Conservation (phyloP, 768 basidiomycete species). For the Pleurotus tuoliensis region DNA sequence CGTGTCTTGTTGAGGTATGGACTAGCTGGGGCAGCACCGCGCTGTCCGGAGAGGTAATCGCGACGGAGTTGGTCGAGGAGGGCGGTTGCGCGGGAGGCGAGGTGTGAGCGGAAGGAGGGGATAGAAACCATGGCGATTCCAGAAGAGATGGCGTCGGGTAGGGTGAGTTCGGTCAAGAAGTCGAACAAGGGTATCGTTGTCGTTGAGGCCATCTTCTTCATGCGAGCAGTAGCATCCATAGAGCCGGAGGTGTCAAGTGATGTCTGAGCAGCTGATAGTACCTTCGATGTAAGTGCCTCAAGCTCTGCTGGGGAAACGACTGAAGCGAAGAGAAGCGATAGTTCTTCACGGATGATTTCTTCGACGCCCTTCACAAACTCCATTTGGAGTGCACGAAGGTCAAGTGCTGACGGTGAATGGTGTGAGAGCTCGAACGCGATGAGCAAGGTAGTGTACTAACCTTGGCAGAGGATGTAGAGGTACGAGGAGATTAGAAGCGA, state of each 20-base stretch:
- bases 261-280: constrained; percentile 40
- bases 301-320: constrained; percentile 27
- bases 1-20: constrained; percentile 59
- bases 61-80: constrained; percentile 46
- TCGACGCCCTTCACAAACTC: constrained; percentile 51
- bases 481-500: constrained; percentile 73
- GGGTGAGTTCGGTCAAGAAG: constrained; percentile 40
- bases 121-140: constrained; percentile 28
- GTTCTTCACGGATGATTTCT: constrained; percentile 45
- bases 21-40: constrained; percentile 62
- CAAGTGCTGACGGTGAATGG: constrained; percentile 47
- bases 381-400: constrained; percentile 68
- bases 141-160: constrained; percentile 17
- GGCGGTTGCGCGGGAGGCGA: constrained; percentile 43
- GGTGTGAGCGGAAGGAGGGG: constrained; percentile 45
- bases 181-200: constrained; percentile 46
- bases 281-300: constrained; percentile 24
- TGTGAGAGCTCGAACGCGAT: constrained; percentile 1
- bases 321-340: constrained; percentile 41
- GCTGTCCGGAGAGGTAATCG: constrained; percentile 53
- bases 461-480: constrained; percentile 70
- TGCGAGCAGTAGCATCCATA: constrained; percentile 68
- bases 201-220: constrained; percentile 59
- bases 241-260: constrained; percentile 62
- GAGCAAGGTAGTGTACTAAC: constrained; percentile 19